Evolutionary conservation across 176 grass and related monocot genomes (phyloP), one percentile per base, ranked within the genome.

Genomic region (Sorghum bicolor): DNA sequence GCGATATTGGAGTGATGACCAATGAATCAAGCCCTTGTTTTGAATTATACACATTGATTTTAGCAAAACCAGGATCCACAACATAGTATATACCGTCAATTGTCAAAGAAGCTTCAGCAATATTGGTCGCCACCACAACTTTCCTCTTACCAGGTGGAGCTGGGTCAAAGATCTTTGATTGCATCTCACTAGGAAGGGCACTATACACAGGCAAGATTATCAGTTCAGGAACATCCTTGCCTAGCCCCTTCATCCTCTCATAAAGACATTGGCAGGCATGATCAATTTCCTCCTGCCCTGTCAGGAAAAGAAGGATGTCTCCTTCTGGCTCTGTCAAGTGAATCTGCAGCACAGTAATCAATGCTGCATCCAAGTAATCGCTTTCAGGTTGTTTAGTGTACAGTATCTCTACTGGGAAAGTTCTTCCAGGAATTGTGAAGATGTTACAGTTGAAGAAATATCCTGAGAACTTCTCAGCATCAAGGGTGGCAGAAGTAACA

Each of bases 401-500:
- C 13, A 97, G 86, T 92, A 97, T 97, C 83, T 97, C 94, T 73
- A 97, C 94, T 15, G 94, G 94, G 62, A 92, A 94, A 15, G 92
- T 97, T 83, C 94, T 90, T 72, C 94, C 94, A 31, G 94, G 94
- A 90, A 97, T 97, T 2, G 94, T 97, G 86, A 97, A 97, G 67
- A 97, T 97, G 74, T 94, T 97, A 74, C 94, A 97, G 62, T 97
- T 94, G 48, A 97, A 97, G 60, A 97, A 97, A 72, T 97, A 97
- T 26, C 94, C 94, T 25, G 94, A 97, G 73, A 97, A 97, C 75
- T 97, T 97, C 82, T 97, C 94, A 32, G 94, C 94, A 87, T 97
- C 94, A 19, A 97, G 83, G 28, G 92, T 97, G n/a, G 94, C 94
- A 70, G 94, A 94, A 64, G 94, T 97, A 70, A 97, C 94, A 86